A percentile compares a stretch with the other conserved stretches of the same genome.
Evolutionary conservation across 1,139 yeast species (phyloP).

Genomic region (Tardiomyces depauwii): DNA sequence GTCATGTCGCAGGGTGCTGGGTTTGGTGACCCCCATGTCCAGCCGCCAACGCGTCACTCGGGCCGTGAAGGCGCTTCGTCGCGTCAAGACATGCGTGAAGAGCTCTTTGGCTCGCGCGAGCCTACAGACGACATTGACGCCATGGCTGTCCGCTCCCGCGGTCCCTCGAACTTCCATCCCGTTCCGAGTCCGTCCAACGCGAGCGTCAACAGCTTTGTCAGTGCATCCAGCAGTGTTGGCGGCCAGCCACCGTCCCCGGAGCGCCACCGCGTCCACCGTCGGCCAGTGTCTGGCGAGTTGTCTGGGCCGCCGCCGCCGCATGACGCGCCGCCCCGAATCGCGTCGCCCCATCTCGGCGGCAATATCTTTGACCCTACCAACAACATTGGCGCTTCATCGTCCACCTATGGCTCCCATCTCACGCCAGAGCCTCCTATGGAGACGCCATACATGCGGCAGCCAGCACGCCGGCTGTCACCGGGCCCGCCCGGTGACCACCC

Average conservation of each 20-base stretch:
- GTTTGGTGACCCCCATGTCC: no score
- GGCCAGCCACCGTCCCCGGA: background rate
- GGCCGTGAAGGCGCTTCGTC: conserved; percentile 1
- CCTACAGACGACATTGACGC: conserved; percentile 14
- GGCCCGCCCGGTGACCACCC: no score
- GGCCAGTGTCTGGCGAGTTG: conserved; percentile 12
- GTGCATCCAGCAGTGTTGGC: background rate
- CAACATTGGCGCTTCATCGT: background rate
- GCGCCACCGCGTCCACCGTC: conserved; percentile 8
- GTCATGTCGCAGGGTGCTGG: no score
- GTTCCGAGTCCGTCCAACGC: background rate
- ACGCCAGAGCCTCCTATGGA: background rate
- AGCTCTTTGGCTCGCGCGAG: conserved; percentile 12
- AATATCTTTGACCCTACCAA: conserved; percentile 1
- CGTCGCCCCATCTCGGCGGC: background rate
- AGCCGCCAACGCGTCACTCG: no score
- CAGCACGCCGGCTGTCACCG: background rate
- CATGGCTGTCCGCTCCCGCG: conserved; percentile 9
- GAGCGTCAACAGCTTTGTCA: background rate
- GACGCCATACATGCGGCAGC: background rate
- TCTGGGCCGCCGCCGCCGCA: background rate
- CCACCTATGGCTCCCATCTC: background rate
- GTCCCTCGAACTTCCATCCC: background rate
- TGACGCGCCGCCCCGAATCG: background rate
- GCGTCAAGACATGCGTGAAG: conserved; percentile 11